Conservation (phyloP, 805 yeast species). For the Ascoidea tarda region DNA sequence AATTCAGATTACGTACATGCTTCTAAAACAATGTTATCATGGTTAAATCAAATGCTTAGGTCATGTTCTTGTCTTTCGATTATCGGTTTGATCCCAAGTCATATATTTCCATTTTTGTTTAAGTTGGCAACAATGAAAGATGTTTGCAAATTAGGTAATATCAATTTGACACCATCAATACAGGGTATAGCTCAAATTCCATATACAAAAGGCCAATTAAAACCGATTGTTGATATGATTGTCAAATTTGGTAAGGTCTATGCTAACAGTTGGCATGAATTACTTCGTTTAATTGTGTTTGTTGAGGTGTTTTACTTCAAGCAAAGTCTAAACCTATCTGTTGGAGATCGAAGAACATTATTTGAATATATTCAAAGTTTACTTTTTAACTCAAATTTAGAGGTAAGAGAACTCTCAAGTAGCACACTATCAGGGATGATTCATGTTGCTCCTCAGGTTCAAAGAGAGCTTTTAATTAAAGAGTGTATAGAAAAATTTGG, state of each 20-base stretch:
- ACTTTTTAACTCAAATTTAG: constrained; percentile 49
- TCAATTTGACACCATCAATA: constrained; percentile 37
- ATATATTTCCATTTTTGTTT: constrained; percentile 58
- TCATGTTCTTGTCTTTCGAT: constrained; percentile 33
- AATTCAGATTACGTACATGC: constrained; percentile 48
- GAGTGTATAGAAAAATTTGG: constrained; percentile 30
- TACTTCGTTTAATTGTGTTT: constrained; percentile 50
- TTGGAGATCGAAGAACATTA: constrained; percentile 31
- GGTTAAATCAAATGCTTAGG: constrained; percentile 38
- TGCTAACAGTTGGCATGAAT: constrained; percentile 43
- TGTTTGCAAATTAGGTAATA: constrained; percentile 55
- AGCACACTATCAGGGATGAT: constrained; percentile 68
- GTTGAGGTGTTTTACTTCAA: constrained; percentile 59
- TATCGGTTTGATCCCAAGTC: constrained; percentile 32
- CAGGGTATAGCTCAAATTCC: constrained; percentile 32
- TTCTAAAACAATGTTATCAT: constrained; percentile 48
- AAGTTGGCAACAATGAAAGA: constrained; percentile 57
- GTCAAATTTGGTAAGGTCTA: constrained; percentile 22
- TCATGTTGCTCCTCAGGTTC: constrained; percentile 35
- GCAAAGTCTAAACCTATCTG: constrained; percentile 40
- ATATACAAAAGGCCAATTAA: constrained; percentile 26
- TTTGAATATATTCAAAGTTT: constrained; percentile 36
- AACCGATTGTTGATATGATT: constrained; percentile 28
- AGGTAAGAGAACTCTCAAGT: constrained; percentile 64
- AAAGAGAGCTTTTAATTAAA: constrained; percentile 24